phyloP scores from a whole-genome alignment of 2,329 filamentous ascomycete species.

The Paecilomyces niveus region DNA sequence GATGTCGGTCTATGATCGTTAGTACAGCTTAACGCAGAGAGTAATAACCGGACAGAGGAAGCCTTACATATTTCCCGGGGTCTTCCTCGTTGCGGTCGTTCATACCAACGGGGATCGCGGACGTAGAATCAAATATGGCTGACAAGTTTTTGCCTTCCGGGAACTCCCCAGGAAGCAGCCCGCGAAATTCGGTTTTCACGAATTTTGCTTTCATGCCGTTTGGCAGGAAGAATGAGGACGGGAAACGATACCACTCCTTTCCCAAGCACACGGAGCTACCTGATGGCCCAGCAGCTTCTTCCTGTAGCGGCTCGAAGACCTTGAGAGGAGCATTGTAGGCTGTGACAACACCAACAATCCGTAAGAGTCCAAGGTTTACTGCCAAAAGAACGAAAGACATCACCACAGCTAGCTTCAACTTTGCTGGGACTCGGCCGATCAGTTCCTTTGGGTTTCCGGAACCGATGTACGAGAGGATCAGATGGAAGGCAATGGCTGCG shows the following conservation, averaged over 20 bases:
- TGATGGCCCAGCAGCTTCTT: conserved; percentile 45
- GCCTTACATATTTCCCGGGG: conserved; percentile 68
- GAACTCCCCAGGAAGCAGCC: conserved; percentile 86
- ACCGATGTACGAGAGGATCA: conserved; percentile 68
- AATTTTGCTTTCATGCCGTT: conserved; percentile 80
- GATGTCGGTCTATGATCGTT: conserved; percentile 52
- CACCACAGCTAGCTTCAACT: conserved; percentile 63
- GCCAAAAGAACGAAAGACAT: conserved; percentile 56
- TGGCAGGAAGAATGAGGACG: conserved; percentile 85
- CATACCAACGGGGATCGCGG: conserved; percentile 73
- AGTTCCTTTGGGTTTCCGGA: conserved; percentile 60
- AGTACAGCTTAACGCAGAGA: conserved; percentile 6
- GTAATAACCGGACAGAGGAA: neutral
- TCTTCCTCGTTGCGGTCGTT: conserved; percentile 91
- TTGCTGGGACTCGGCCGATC: conserved; percentile 63
- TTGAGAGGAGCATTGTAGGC: conserved; percentile 78
- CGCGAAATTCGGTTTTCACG: conserved; percentile 80
- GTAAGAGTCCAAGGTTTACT: conserved; percentile 59
- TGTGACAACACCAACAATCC: conserved; percentile 68
- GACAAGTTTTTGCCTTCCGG: conserved; percentile 63
- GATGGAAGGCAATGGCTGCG: conserved; percentile 76
- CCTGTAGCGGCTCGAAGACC: conserved; percentile 44
- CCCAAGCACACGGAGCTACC: conserved; percentile 78
- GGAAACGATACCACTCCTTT: conserved; percentile 98
- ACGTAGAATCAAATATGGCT: conserved; percentile 75